phyloP scores from a whole-genome alignment of 139 green algal genomes.

The Pycnococcus provasolii region DNA sequence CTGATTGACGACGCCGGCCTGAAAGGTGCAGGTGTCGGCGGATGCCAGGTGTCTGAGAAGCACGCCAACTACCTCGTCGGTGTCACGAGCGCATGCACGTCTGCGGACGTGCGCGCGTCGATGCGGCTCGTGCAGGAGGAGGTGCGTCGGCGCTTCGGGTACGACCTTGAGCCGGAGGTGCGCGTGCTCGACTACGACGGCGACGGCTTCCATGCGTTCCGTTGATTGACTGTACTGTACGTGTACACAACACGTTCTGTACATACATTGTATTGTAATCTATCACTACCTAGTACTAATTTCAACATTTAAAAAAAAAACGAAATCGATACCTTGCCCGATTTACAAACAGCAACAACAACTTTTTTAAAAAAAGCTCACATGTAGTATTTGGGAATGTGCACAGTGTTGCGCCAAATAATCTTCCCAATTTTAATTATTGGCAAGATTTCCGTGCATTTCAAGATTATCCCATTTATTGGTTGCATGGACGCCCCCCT shows the following conservation, averaged over 20 bases:
- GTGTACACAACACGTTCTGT: neutral
- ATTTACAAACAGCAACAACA: no score
- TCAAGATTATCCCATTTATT: no score
- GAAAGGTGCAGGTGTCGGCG: constrained; percentile 34
- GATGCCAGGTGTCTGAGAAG: constrained; percentile 31
- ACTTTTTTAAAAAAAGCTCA: no score
- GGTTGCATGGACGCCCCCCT: no score
- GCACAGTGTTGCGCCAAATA: no score
- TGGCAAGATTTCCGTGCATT: no score
- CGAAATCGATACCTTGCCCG: no score
- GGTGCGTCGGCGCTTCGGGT: constrained; percentile 7
- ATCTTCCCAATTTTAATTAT: no score
- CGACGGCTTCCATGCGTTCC: neutral
- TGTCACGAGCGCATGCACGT: constrained; percentile 3
- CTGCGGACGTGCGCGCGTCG: constrained; percentile 29
- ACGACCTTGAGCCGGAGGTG: constrained; percentile 30
- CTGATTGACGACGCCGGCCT: constrained; percentile 36
- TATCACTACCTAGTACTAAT: no score
- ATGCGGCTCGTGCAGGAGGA: constrained; percentile 30
- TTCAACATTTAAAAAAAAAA: no score
- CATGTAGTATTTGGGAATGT: no score
- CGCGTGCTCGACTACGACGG: neutral
- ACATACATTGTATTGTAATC: no score
- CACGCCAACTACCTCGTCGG: constrained; percentile 45
- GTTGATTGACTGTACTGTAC: neutral